Percentiles rank a stretch among this genome's conserved stretches.
These are phyloP conservation scores for Neurospora tetraspora DNA, from an alignment of 495 filamentous ascomycete species.

Conservation along the genomic window DNA sequence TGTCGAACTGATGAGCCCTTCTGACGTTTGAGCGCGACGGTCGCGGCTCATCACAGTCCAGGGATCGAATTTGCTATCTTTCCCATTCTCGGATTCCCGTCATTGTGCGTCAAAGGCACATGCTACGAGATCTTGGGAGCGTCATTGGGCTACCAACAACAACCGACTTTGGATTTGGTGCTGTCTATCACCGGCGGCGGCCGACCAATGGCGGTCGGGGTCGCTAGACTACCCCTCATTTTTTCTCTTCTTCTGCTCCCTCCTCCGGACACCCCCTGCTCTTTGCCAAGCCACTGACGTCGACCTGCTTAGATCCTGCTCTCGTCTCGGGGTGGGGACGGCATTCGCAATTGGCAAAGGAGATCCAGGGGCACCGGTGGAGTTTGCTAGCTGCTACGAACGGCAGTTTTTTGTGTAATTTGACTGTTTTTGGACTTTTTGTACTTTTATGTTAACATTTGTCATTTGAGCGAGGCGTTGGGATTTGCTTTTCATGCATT, in stretches of 20 bases:
- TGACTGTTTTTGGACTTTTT: not conserved
- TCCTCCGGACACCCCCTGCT: not conserved
- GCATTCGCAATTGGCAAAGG: not conserved
- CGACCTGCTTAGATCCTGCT: conserved; percentile 9
- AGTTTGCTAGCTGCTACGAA: not conserved
- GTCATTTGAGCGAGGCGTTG: not conserved
- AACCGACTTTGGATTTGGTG: not conserved
- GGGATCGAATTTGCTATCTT: not conserved
- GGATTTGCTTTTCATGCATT: not conserved
- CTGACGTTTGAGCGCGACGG: not conserved
- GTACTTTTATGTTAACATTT: not conserved
- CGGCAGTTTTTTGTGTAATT: not conserved
- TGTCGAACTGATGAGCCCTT: not conserved
- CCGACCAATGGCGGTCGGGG: not conserved
- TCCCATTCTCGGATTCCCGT: not conserved
- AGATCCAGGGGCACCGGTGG: not conserved
- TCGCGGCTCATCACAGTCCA: not conserved
- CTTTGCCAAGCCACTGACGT: conserved; percentile 14
- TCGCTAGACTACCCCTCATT: not conserved
- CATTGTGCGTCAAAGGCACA: not conserved
- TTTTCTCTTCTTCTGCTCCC: not conserved
- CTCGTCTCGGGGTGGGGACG: not conserved
- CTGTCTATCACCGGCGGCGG: not conserved
- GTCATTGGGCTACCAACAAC: not conserved
- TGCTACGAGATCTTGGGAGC: not conserved